phyloP scores from a whole-genome alignment of 192 early-diverging fungal species.

The Coemansia sp. region DNA sequence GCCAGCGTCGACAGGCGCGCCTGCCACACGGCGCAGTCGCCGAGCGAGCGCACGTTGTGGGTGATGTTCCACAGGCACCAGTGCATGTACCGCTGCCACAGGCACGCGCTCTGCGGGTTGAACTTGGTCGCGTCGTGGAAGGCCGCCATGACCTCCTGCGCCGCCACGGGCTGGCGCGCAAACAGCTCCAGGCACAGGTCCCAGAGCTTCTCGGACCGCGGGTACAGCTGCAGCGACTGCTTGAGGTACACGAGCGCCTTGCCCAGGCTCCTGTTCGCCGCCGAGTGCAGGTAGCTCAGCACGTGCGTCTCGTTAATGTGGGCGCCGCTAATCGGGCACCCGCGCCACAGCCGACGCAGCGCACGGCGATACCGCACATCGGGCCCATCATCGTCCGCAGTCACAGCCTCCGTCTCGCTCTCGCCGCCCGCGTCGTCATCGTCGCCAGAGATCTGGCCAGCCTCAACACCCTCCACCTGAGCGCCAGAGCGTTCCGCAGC shows the following conservation, averaged over 20 bases:
- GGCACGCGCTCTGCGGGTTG: constrained; percentile 18
- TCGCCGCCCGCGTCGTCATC: neutral
- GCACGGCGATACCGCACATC: constrained; percentile 12
- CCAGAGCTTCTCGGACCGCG: constrained; percentile 40
- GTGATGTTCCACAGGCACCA: constrained; percentile 34
- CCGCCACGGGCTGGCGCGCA: constrained; percentile 14
- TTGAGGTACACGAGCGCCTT: constrained; percentile 15
- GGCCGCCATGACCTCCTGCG: constrained; percentile 22
- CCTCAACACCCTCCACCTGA: neutral
- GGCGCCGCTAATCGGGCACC: neutral
- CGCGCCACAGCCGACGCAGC: constrained; percentile 11
- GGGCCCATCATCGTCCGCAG: neutral
- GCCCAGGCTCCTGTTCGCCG: constrained; percentile 17
- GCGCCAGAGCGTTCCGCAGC: neutral
- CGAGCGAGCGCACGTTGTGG: neutral
- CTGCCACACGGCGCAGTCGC: constrained; percentile 13
- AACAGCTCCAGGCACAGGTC: constrained; percentile 45
- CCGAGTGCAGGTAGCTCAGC: neutral
- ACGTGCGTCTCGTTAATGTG: constrained; percentile 3
- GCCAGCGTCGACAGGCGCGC: constrained; percentile 16
- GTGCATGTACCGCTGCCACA: constrained; percentile 36
- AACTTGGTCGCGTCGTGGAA: constrained; percentile 41
- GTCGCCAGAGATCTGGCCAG: neutral
- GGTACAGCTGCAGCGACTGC: constrained; percentile 19
- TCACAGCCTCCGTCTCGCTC: neutral